Base-by-base conservation (phyloP, 169 alveolate species). In the Cystoisospora suis region DNA sequence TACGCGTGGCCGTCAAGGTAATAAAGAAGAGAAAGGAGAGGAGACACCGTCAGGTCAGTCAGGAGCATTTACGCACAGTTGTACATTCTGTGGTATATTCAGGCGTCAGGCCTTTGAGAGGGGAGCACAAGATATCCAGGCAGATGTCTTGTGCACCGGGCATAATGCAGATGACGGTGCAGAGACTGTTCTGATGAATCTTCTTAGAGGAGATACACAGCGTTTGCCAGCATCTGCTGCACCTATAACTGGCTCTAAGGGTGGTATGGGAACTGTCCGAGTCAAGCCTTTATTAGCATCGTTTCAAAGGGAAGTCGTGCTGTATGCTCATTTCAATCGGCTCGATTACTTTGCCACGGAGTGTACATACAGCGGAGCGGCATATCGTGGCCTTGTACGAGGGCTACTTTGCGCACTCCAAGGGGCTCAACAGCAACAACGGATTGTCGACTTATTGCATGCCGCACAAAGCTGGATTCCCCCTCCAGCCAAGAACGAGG, bases 101-200 rank as follows among this genome's bases (percentile, higher is more conserved):
- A 95, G 99, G 69, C 96, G 99, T 91, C 97, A 98, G 93, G 99
- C 99, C 6, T 94, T 99, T 53, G 99, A 99, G 70, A 95, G 97
- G 90, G 99, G 99, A 17, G 99, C 99, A 47, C 90, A 95, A 87
- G 70, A 95, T 65, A 95, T 98, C 34, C 95, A 95, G 45, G 99
- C 99, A 29, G 97, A 97, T 89, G 97, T 96, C 69, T 95, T 98
- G 36, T 96, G 98, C 75, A 99, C 99, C n/a, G 99, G 99, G 0
- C 99, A 99, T 93, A 99, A 98, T 94, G 99, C 99, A 17, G 99
- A 99, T 95, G 99, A 99, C 93, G 96, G 97, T 47, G 99, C 99
- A 7, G 99, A 99, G 94, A 99, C 99, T 1, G 97, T 98, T 59
- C 94, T 98, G 44, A 97, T 99, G 98, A 99, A 99, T 94, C 27